A percentile compares a stretch with the other conserved stretches of the same genome.
phyloP scores from a whole-genome alignment of 306 rosid genomes.

The Corylus avellana region DNA sequence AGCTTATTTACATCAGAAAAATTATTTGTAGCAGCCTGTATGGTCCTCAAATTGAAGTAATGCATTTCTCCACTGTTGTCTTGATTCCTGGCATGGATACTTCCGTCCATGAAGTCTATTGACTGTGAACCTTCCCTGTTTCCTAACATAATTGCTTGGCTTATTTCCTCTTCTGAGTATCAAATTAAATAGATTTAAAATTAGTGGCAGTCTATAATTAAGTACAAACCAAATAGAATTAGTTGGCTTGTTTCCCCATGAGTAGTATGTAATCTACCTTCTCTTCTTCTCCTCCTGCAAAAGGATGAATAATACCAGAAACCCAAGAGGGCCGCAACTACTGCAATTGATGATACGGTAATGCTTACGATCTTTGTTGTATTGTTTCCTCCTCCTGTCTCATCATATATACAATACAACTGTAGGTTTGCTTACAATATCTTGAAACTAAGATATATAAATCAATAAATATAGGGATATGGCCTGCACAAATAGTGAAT shows the following conservation, averaged over 20 bases:
- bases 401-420: neutral
- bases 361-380: neutral
- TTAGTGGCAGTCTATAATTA: neutral
- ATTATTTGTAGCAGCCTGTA: slow-evolving; percentile 19
- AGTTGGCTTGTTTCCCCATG: no score
- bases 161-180: slow-evolving; percentile 2
- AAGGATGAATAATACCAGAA: slow-evolving; percentile 11
- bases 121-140: neutral
- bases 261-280: neutral
- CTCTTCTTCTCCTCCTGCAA: slow-evolving; percentile 11
- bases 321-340: slow-evolving; percentile 13
- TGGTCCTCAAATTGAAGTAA: slow-evolving; percentile 18
- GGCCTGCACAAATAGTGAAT: neutral
- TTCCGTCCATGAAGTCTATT: neutral
- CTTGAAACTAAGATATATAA: neutral
- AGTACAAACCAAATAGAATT: neutral
- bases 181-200: neutral
- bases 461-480: neutral
- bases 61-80: slow-evolving; percentile 23
- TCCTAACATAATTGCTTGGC: slow-evolving; percentile 1
- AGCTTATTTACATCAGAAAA: slow-evolving; percentile 33
- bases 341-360: slow-evolving; percentile 16
- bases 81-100: slow-evolving; percentile 1
- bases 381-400: neutral
- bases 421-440: neutral